Percentiles rank a stretch among this genome's conserved stretches.
Conservation (phyloP, 164 flowering plant genomes). For the Chloranthus sessilifolius region DNA sequence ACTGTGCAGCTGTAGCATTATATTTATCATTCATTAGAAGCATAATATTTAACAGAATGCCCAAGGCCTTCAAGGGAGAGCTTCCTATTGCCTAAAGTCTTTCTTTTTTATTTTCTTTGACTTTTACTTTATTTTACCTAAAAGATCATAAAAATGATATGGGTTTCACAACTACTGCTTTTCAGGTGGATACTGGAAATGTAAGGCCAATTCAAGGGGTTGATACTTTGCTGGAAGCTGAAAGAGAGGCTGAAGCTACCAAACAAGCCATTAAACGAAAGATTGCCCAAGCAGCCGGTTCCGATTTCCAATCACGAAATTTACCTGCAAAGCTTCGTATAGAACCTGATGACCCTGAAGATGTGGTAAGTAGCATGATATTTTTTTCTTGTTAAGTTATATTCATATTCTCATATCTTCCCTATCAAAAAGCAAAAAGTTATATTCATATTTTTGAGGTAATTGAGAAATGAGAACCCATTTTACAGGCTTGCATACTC, state of each 20-base stretch:
- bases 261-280: slow-evolving; percentile 86
- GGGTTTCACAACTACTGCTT: slow-evolving; percentile 6
- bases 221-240: slow-evolving; percentile 83
- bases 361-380: slow-evolving; percentile 60
- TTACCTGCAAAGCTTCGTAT: slow-evolving; percentile 89
- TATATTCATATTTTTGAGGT: no score
- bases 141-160: background rate
- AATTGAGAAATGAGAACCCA: no score
- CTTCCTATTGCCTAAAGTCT: no score
- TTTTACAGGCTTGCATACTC: no score
- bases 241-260: slow-evolving; percentile 91
- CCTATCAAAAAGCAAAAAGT: no score
- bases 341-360: slow-evolving; percentile 88
- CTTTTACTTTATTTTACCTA: no score
- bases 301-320: slow-evolving; percentile 50
- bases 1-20: no score
- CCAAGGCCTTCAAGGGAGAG: no score
- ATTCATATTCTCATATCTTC: no score
- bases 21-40: no score
- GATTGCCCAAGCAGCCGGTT: slow-evolving; percentile 36
- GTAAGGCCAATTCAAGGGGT: slow-evolving; percentile 62
- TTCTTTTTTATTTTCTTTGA: no score
- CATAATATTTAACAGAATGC: no score
- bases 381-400: background rate
- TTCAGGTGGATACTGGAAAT: slow-evolving; percentile 89